phyloP scores from a whole-genome alignment of 257 asterid species.

The Capsicum pubescens region DNA sequence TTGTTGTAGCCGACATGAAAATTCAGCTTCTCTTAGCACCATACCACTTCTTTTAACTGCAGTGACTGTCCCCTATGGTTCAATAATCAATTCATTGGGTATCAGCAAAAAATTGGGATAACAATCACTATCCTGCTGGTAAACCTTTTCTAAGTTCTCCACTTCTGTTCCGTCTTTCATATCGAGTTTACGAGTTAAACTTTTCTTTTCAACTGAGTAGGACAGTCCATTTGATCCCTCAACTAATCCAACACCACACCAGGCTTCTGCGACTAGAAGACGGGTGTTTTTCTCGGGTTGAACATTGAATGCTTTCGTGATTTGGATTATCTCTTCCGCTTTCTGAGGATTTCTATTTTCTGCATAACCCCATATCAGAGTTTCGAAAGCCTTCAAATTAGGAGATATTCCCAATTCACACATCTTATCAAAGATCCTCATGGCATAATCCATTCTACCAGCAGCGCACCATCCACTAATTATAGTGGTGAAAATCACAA shows the following conservation, averaged over 20 bases:
- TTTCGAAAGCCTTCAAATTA: slow-evolving; percentile 64
- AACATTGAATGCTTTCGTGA: too few relatives aligned
- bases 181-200: slow-evolving; percentile 21
- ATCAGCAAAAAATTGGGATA: slow-evolving; percentile 51
- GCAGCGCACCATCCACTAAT: slow-evolving; percentile 70
- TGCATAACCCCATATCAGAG: slow-evolving; percentile 61
- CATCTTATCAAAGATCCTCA: slow-evolving; percentile 58
- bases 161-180: slow-evolving; percentile 32
- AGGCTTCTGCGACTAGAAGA: too few relatives aligned
- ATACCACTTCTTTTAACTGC: too few relatives aligned
- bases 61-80: too few relatives aligned
- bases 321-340: too few relatives aligned
- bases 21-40: too few relatives aligned
- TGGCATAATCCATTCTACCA: slow-evolving; percentile 56
- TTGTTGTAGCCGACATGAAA: too few relatives aligned
- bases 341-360: slow-evolving; percentile 66
- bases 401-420: slow-evolving; percentile 56
- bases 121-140: slow-evolving; percentile 47
- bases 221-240: too few relatives aligned
- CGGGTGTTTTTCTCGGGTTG: too few relatives aligned
- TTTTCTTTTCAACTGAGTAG: slow-evolving; percentile 37
- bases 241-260: too few relatives aligned
- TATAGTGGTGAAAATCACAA: too few relatives aligned
- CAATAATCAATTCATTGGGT: slow-evolving; percentile 53
- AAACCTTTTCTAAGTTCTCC: slow-evolving; percentile 53